Percentiles rank a stretch among this genome's conserved stretches.
phyloP scores from a whole-genome alignment of 2,329 filamentous ascomycete species.

The Trichophyton verrucosum region DNA sequence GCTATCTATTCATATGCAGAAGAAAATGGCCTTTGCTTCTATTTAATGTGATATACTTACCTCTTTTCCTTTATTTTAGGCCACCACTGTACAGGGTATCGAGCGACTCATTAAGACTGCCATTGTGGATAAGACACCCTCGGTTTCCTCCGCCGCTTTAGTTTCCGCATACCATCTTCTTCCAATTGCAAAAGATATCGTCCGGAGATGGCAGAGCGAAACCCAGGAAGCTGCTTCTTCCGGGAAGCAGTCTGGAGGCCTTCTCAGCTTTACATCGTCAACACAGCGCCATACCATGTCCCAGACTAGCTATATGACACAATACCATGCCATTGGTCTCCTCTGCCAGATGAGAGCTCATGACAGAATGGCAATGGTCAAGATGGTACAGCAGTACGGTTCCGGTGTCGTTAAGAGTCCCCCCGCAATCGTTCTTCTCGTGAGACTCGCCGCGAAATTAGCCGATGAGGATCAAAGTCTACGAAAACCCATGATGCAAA shows the following conservation, averaged over 20 bases:
- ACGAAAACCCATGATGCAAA: conserved; percentile 90
- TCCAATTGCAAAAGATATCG: conserved; percentile 87
- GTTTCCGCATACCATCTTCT: conserved; percentile 97
- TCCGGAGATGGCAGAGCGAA: conserved; percentile 95
- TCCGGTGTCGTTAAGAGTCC: conserved; percentile 90
- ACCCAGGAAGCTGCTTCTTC: conserved; percentile 92
- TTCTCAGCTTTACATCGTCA: conserved; percentile 82
- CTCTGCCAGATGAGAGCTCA: conserved; percentile 96
- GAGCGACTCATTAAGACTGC: conserved; percentile 98
- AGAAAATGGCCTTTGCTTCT: background rate
- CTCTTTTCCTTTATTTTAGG: conserved; percentile 38
- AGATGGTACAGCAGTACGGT: conserved; percentile 99
- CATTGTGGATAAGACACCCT: conserved; percentile 97
- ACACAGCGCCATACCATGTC: conserved; percentile 54
- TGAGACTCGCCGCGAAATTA: conserved; percentile 81
- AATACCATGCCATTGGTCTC: conserved; percentile 95
- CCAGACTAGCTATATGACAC: conserved; percentile 92
- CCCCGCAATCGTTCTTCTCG: conserved; percentile 81
- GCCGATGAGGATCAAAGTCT: conserved; percentile 85
- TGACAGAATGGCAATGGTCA: conserved; percentile 95
- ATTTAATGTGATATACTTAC: conserved; percentile 8
- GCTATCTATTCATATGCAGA: conserved; percentile 21
- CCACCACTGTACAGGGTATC: conserved; percentile 91
- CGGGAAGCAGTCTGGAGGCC: conserved; percentile 75
- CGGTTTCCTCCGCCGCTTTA: conserved; percentile 87